Percentiles rank a stretch among this genome's conserved stretches.
phyloP scores from a whole-genome alignment of 2,329 filamentous ascomycete genomes.

The Pyrenophora tritici-repentis region DNA sequence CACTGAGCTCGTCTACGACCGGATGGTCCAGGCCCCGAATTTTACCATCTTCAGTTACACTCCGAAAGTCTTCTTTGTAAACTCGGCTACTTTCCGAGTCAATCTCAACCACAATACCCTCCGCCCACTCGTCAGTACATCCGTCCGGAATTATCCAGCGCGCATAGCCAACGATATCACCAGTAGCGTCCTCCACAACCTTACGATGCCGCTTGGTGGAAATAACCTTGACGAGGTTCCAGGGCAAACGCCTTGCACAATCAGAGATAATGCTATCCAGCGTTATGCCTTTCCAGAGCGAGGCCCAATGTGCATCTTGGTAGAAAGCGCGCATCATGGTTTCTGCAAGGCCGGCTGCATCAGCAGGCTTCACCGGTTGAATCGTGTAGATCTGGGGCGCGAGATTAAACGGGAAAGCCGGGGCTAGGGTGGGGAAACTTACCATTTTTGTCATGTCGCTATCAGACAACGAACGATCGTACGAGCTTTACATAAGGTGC shows the following conservation, averaged over 20 bases:
- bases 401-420: neutral
- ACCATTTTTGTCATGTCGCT: neutral
- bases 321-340: neutral
- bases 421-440: neutral
- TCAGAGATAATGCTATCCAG: neutral
- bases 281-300: neutral
- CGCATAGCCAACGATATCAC: neutral
- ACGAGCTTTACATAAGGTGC: too few relatives aligned
- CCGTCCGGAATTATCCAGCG: neutral
- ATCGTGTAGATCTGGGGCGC: neutral
- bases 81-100: neutral
- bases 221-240: neutral
- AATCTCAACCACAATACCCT: neutral
- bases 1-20: neutral
- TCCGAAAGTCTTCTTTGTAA: neutral
- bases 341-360: neutral
- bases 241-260: neutral
- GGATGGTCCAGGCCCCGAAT: neutral
- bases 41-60: neutral
- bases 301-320: neutral
- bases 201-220: neutral
- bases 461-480: too few relatives aligned
- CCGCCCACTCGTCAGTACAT: neutral
- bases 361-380: neutral
- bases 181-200: neutral